Percentiles rank a stretch among this genome's conserved stretches.
Conservation (phyloP, 2,329 filamentous ascomycete species). For the Talaromyces sp. region DNA sequence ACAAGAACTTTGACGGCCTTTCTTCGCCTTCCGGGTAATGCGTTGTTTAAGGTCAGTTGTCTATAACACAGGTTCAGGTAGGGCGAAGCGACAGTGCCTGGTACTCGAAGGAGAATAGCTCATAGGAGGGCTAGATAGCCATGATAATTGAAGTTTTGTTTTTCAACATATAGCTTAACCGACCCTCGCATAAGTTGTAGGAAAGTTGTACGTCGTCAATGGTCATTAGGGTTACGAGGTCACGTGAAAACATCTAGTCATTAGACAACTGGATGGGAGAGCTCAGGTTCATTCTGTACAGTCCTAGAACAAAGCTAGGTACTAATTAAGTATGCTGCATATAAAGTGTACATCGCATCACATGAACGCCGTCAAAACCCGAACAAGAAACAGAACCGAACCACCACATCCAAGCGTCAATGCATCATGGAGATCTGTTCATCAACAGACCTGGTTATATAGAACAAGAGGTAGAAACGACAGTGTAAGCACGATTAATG, state of each 20-base stretch:
- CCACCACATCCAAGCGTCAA: conserved; percentile 22
- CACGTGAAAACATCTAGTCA: not conserved
- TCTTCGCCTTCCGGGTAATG: too few species aligned
- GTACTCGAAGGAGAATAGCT: too few species aligned
- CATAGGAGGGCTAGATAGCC: too few species aligned
- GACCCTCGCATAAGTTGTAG: too few species aligned
- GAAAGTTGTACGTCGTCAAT: too few species aligned
- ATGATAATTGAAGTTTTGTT: too few species aligned
- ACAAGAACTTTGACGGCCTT: too few species aligned
- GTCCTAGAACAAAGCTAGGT: conserved; percentile 13
- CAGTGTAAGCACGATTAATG: conserved; percentile 58
- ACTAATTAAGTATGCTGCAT: conserved; percentile 10
- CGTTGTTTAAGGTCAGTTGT: too few species aligned
- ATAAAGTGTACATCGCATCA: conserved; percentile 26
- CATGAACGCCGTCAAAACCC: conserved; percentile 28
- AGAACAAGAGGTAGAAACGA: not conserved
- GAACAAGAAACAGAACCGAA: conserved; percentile 9
- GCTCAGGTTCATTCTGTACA: conserved; percentile 25
- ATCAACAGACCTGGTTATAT: conserved; percentile 2
- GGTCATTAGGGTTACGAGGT: not conserved
- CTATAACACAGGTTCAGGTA: too few species aligned
- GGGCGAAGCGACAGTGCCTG: too few species aligned
- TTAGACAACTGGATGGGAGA: conserved; percentile 13
- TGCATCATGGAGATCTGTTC: conserved; percentile 14
- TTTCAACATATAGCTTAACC: too few species aligned